These are phyloP conservation scores for Thelonectria olida DNA, from an alignment of 2,329 filamentous ascomycete species.

Conservation along the genomic window DNA sequence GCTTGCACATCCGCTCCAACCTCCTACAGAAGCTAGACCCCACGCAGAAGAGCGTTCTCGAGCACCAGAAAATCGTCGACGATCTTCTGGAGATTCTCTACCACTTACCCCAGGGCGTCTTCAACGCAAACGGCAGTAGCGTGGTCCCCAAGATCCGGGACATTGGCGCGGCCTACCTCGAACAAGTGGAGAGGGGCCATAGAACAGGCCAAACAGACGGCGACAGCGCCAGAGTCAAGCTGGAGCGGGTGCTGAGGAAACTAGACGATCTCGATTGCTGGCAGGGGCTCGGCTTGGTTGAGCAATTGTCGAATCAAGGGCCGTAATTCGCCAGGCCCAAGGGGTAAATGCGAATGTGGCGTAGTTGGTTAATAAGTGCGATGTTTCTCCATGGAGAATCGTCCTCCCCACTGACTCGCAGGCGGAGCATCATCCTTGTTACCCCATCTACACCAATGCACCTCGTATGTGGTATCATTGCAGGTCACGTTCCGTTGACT, in stretches of 20 bases:
- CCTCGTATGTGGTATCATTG: slow-evolving; percentile 4
- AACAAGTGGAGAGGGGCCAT: slow-evolving; percentile 35
- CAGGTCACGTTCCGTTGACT: not conserved
- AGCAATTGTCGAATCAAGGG: not conserved
- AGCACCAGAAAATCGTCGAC: slow-evolving; percentile 46
- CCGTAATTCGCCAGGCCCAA: not conserved
- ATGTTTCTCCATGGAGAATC: slow-evolving; percentile 15
- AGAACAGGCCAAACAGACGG: slow-evolving; percentile 11
- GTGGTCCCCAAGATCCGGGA: slow-evolving; percentile 50
- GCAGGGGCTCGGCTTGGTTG: slow-evolving; percentile 34
- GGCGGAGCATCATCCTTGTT: not conserved
- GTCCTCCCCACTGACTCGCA: slow-evolving; percentile 3
- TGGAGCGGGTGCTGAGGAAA: slow-evolving; percentile 41
- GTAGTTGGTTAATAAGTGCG: slow-evolving; percentile 7
- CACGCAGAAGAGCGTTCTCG: slow-evolving; percentile 17
- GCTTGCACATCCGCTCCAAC: slow-evolving; percentile 48
- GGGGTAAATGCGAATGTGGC: too few relatives aligned
- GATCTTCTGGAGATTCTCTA: slow-evolving; percentile 48
- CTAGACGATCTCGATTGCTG: slow-evolving; percentile 45
- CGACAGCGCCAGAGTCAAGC: slow-evolving; percentile 31
- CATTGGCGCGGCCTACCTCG: slow-evolving; percentile 47
- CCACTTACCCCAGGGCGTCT: slow-evolving; percentile 44
- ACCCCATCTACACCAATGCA: not conserved
- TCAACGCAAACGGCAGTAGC: slow-evolving; percentile 46
- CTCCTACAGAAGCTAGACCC: slow-evolving; percentile 45